Evolutionary conservation across 2,329 filamentous ascomycete species (phyloP).

Genomic region (Lizonia empirigonia): DNA sequence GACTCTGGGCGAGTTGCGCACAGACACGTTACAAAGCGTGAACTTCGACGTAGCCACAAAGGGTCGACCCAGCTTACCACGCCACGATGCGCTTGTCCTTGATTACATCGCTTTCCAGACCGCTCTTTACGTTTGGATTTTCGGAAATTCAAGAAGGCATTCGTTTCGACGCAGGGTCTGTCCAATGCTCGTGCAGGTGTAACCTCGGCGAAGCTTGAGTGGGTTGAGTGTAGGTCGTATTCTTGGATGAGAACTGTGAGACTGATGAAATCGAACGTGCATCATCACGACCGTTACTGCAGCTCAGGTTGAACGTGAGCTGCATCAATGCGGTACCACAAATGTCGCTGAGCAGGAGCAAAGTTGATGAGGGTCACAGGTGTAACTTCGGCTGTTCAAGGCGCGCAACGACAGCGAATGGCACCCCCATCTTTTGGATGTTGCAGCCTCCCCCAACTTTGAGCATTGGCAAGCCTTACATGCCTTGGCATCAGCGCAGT

Average conservation of each 20-base stretch:
- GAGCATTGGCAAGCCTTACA: slow-evolving; percentile 24
- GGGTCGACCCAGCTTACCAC: background rate
- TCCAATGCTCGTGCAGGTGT: background rate
- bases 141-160: background rate
- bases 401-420: background rate
- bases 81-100: background rate
- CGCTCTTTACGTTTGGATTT: background rate
- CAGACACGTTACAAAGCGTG: no score
- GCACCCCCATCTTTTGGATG: slow-evolving; percentile 22
- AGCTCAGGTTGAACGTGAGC: background rate
- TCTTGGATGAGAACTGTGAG: no score
- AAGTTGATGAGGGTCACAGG: background rate
- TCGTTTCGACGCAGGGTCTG: background rate
- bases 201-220: background rate
- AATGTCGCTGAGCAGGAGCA: background rate
- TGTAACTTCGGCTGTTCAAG: background rate
- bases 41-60: no score
- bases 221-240: no score
- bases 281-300: no score
- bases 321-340: no score
- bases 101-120: background rate
- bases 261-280: no score
- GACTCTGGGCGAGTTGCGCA: no score
- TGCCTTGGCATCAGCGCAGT: slow-evolving; percentile 18
- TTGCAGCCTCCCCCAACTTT: slow-evolving; percentile 22